These are phyloP conservation scores for Hirsutella rhossiliensis DNA, from an alignment of 2,329 filamentous ascomycete genomes.

Conservation along the genomic window DNA sequence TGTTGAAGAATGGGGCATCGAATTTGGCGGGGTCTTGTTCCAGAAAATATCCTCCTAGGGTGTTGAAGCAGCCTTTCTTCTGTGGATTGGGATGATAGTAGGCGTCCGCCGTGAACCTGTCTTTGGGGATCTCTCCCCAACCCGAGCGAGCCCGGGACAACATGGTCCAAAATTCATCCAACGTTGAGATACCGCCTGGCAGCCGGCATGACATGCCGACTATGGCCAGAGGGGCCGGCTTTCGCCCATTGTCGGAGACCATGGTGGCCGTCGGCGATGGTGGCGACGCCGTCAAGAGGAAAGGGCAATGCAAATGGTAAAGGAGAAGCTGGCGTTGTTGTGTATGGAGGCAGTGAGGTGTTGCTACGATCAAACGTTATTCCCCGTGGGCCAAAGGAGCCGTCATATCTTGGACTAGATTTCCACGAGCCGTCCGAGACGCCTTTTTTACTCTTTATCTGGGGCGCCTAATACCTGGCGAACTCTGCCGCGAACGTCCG, in stretches of 20 bases:
- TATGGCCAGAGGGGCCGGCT: slow-evolving; percentile 26
- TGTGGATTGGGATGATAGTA: slow-evolving; percentile 30
- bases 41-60: slow-evolving; percentile 27
- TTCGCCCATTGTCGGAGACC: slow-evolving; percentile 1
- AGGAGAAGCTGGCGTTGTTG: not conserved
- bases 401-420: not conserved
- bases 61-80: slow-evolving; percentile 27
- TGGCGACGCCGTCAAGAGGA: not conserved
- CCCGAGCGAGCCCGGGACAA: slow-evolving; percentile 26
- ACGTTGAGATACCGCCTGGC: slow-evolving; percentile 27
- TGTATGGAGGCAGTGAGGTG: not conserved
- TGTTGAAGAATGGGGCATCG: slow-evolving; percentile 39
- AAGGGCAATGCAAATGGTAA: not conserved
- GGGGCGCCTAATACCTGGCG: not conserved
- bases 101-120: slow-evolving; percentile 32
- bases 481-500: not conserved
- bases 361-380: too few species aligned
- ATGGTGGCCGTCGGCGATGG: slow-evolving; percentile 1
- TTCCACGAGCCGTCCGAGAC: not conserved
- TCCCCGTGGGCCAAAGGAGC: too few species aligned
- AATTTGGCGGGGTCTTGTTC: slow-evolving; percentile 33
- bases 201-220: slow-evolving; percentile 35
- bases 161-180: slow-evolving; percentile 32
- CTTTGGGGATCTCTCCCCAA: slow-evolving; percentile 28
- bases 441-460: not conserved